A percentile compares a stretch with the other conserved stretches of the same genome.
phyloP scores from a whole-genome alignment of 1,284 basidiomycete genomes.

The Papiliotrema laurentii region DNA sequence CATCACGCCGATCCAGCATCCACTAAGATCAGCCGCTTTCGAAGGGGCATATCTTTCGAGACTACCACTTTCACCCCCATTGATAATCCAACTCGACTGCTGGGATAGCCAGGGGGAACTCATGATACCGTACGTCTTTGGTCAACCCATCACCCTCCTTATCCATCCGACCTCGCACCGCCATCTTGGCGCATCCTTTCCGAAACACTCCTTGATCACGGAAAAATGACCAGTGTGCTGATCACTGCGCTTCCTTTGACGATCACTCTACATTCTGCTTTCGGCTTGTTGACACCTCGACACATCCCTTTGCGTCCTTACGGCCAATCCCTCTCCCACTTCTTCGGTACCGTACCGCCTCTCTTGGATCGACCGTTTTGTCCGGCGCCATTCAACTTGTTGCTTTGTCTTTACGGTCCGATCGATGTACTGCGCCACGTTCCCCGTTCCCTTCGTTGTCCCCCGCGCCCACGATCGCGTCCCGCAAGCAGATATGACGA shows the following conservation, averaged over 20 bases:
- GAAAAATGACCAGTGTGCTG: not conserved
- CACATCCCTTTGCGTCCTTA: not conserved
- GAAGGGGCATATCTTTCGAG: slow-evolving; percentile 67
- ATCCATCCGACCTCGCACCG: not conserved
- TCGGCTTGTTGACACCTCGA: not conserved
- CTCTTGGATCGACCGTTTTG: not conserved
- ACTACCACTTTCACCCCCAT: slow-evolving; percentile 71
- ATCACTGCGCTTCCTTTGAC: not conserved
- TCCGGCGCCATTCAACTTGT: not conserved
- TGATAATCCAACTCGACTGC: slow-evolving; percentile 70
- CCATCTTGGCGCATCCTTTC: not conserved
- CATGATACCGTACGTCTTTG: slow-evolving; percentile 49
- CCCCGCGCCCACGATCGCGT: no score
- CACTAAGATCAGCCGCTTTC: slow-evolving; percentile 71
- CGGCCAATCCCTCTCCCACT: not conserved
- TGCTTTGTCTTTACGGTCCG: no score
- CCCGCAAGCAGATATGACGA: slow-evolving; percentile 58
- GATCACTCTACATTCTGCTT: not conserved
- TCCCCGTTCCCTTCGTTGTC: no score
- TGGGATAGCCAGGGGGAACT: slow-evolving; percentile 51
- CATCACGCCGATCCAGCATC: slow-evolving; percentile 64
- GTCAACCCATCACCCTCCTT: not conserved
- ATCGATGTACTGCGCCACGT: no score
- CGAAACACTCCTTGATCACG: not conserved
- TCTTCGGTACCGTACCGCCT: not conserved